A percentile compares a stretch with the other conserved stretches of the same genome.
These are phyloP conservation scores for Pythium guiyangense DNA, from an alignment of 352 stramenopile genomes.

Conservation along the genomic window DNA sequence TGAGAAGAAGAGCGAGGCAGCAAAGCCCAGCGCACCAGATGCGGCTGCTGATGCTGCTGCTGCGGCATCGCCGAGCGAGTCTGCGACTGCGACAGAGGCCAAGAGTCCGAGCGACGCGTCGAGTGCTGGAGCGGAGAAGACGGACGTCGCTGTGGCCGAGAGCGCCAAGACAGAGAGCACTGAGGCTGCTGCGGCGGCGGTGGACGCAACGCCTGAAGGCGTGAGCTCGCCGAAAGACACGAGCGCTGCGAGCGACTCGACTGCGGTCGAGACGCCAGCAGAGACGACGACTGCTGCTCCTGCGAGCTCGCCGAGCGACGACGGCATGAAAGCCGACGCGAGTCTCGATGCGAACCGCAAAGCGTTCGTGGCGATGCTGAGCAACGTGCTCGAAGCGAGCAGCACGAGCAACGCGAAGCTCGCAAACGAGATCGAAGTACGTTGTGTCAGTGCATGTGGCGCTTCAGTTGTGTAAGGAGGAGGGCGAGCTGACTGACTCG, in stretches of 20 bases:
- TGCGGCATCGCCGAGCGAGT: too few species aligned
- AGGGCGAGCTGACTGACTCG: background rate
- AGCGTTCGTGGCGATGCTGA: conserved; percentile 67
- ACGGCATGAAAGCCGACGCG: conserved; percentile 22
- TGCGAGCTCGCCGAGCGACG: background rate
- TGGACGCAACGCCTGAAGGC: too few species aligned
- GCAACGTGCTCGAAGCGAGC: conserved; percentile 43
- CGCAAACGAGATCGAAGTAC: conserved; percentile 72
- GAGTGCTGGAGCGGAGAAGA: too few species aligned
- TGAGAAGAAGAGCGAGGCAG: conserved; percentile 5
- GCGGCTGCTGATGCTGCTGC: too few species aligned
- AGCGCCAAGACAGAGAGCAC: too few species aligned
- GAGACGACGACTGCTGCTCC: background rate
- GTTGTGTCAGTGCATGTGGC: background rate
- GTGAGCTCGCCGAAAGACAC: background rate
- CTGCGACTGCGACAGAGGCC: too few species aligned
- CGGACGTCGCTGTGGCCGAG: too few species aligned
- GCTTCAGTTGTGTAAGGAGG: background rate
- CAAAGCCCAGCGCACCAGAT: background rate
- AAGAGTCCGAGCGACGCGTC: too few species aligned
- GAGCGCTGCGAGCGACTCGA: background rate
- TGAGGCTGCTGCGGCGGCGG: too few species aligned
- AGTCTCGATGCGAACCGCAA: conserved; percentile 51
- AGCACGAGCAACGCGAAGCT: conserved; percentile 32
- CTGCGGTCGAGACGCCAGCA: background rate